phyloP scores from a whole-genome alignment of 345 rosid species.

The sweet orange (Citrus sinensis) region DNA sequence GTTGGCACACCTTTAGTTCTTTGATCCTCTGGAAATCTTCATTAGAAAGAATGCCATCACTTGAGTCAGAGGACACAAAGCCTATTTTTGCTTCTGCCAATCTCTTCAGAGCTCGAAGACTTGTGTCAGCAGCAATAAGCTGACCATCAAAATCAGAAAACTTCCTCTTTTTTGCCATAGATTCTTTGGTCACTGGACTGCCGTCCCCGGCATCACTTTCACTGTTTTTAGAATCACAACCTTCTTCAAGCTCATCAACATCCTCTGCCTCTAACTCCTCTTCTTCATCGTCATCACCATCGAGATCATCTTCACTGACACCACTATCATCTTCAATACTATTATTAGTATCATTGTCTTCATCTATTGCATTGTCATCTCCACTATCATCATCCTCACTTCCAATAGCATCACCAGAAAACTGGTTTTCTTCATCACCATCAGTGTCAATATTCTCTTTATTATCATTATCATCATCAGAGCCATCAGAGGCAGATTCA shows the following conservation, averaged over 20 bases:
- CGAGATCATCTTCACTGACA: constrained; percentile 28
- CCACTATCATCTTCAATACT: constrained; percentile 17
- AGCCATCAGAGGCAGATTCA: constrained; percentile 27
- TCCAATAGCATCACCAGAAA: constrained; percentile 18
- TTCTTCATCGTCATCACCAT: constrained; percentile 29
- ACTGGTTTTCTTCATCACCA: constrained; percentile 43
- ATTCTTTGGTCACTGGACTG: constrained; percentile 22
- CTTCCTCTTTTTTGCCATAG: constrained; percentile 65
- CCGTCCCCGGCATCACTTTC: constrained; percentile 13
- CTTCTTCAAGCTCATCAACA: constrained; percentile 33
- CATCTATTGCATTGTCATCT: constrained; percentile 40
- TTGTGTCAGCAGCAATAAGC: constrained; percentile 72
- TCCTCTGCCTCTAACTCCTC: constrained; percentile 24
- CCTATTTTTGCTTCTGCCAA: constrained; percentile 57
- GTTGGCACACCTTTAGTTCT: constrained; percentile 62
- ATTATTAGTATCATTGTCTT: constrained; percentile 7
- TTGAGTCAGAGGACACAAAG: constrained; percentile 27
- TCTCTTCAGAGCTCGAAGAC: constrained; percentile 84
- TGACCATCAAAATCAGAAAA: constrained; percentile 58
- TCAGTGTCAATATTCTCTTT: constrained; percentile 13
- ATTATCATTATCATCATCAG: constrained; percentile 29
- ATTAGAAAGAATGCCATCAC: constrained; percentile 83
- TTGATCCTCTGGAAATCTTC: constrained; percentile 88
- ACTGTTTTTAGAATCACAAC: constrained; percentile 12
- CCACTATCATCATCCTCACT: constrained; percentile 41